Conservation (phyloP, 1,139 yeast species). For the Candida smagusa region DNA sequence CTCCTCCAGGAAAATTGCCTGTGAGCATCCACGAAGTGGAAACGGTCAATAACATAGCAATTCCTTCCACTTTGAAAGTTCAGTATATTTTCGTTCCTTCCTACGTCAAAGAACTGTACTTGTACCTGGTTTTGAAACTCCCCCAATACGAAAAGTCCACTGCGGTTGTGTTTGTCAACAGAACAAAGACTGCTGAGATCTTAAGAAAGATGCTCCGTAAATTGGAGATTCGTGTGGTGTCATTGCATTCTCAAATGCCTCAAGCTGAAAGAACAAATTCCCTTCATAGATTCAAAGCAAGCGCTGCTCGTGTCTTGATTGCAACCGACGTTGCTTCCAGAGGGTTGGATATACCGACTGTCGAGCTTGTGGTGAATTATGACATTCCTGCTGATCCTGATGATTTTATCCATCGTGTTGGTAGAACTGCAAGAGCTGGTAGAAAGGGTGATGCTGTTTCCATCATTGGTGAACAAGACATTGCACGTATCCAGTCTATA, state of each 20-base stretch:
- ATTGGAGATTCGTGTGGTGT: slow-evolving; percentile 77
- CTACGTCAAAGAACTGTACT: slow-evolving; percentile 85
- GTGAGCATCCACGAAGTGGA: slow-evolving; percentile 84
- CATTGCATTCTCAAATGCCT: slow-evolving; percentile 93
- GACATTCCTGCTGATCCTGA: slow-evolving; percentile 97
- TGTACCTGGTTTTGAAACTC: slow-evolving; percentile 62
- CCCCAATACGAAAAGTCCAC: slow-evolving; percentile 63
- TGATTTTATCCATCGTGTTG: slow-evolving; percentile 96
- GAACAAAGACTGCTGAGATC: slow-evolving; percentile 87
- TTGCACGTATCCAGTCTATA: slow-evolving; percentile 75
- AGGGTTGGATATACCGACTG: slow-evolving; percentile 95
- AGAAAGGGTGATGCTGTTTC: slow-evolving; percentile 56
- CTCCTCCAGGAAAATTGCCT: slow-evolving; percentile 56
- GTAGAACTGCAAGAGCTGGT: slow-evolving; percentile 99
- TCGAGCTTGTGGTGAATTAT: slow-evolving; percentile 82
- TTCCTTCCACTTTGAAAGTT: slow-evolving; percentile 70
- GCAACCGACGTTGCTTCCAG: slow-evolving; percentile 97
- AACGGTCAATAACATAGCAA: slow-evolving; percentile 64
- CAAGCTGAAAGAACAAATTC: slow-evolving; percentile 90
- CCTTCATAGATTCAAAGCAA: slow-evolving; percentile 87
- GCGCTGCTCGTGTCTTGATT: slow-evolving; percentile 85
- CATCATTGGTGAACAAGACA: slow-evolving; percentile 82
- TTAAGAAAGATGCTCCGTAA: slow-evolving; percentile 71
- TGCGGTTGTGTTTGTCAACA: slow-evolving; percentile 84
- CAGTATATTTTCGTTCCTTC: slow-evolving; percentile 64